Conservation (phyloP, 2,329 filamentous ascomycete species). For the Calonectria naviculata region DNA sequence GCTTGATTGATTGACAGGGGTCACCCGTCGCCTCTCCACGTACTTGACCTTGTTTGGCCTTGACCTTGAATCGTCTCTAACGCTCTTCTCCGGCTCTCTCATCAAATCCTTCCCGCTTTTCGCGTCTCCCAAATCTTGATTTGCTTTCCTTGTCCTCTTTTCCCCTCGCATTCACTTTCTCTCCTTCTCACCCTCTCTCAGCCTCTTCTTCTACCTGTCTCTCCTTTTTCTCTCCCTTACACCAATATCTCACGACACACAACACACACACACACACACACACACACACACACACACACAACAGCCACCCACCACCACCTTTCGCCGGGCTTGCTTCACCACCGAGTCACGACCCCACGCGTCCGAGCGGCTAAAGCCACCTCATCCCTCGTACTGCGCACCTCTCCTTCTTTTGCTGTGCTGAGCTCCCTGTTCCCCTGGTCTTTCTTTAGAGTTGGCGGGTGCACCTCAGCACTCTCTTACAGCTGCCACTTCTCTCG, state of each 20-base stretch:
- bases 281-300: slow-evolving; percentile 9
- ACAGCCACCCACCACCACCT: neutral
- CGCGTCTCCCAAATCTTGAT: neutral
- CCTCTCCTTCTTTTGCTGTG: slow-evolving; percentile 14
- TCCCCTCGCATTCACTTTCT: neutral
- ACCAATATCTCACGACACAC: neutral
- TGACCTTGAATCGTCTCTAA: slow-evolving; percentile 10
- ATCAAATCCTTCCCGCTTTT: slow-evolving; percentile 12
- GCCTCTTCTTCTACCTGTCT: neutral
- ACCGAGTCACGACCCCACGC: slow-evolving; percentile 36
- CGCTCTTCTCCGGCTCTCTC: slow-evolving; percentile 8
- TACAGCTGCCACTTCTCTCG: slow-evolving; percentile 27
- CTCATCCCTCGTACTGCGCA: slow-evolving; percentile 18
- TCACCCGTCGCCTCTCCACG: slow-evolving; percentile 8
- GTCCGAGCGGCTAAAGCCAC: slow-evolving; percentile 41
- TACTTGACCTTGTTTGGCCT: slow-evolving; percentile 6
- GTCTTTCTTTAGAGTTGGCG: slow-evolving; percentile 30
- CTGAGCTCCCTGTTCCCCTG: slow-evolving; percentile 39
- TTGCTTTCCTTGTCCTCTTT: neutral
- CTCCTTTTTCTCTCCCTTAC: neutral
- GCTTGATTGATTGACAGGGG: slow-evolving; percentile 14
- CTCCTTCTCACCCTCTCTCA: neutral
- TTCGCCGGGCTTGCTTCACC: neutral
- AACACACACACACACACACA: slow-evolving; percentile 5
- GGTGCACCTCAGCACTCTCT: slow-evolving; percentile 26